phyloP scores from a whole-genome alignment of 23 red algal genomes.

The Rhodosorus marinus region DNA sequence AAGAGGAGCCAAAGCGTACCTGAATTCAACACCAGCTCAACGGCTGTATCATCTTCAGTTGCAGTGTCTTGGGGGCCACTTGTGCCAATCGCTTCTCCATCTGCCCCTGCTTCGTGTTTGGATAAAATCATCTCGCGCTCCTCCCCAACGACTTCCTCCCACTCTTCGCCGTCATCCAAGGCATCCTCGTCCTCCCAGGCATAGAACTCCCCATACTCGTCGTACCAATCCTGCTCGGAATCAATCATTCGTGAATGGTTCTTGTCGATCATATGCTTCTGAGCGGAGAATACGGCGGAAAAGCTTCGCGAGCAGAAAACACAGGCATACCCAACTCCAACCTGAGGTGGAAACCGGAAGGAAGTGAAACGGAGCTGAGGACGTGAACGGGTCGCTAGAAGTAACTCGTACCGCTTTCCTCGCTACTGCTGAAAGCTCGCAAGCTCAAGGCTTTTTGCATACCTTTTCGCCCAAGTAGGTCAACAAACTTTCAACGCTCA shows the following conservation, averaged over 20 bases:
- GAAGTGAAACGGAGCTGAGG: too few relatives aligned
- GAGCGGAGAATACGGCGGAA: constrained; percentile 8
- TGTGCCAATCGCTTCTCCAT: neutral
- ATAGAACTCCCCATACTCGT: constrained; percentile 73
- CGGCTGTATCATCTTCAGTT: constrained; percentile 1
- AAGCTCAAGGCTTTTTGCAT: constrained; percentile 2
- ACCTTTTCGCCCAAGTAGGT: constrained; percentile 70
- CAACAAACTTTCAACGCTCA: constrained; percentile 46
- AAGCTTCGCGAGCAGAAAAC: constrained; percentile 46
- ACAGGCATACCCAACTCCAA: constrained; percentile 27
- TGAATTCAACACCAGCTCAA: constrained; percentile 8
- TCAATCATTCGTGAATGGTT: constrained; percentile 50
- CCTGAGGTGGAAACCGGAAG: too few relatives aligned
- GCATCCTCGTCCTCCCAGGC: constrained; percentile 19
- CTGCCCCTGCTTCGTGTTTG: neutral
- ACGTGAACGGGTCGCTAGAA: too few relatives aligned
- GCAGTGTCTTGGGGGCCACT: neutral
- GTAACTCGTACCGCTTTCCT: neutral
- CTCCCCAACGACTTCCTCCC: constrained; percentile 3
- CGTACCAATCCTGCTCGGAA: constrained; percentile 38
- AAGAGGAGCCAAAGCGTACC: too few relatives aligned
- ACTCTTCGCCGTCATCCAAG: constrained; percentile 1
- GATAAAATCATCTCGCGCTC: constrained; percentile 3
- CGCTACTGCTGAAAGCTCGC: neutral
- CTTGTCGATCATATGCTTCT: constrained; percentile 64